phyloP scores from a whole-genome alignment of 163 green algal genomes.

The Smithsoniella earleae region DNA sequence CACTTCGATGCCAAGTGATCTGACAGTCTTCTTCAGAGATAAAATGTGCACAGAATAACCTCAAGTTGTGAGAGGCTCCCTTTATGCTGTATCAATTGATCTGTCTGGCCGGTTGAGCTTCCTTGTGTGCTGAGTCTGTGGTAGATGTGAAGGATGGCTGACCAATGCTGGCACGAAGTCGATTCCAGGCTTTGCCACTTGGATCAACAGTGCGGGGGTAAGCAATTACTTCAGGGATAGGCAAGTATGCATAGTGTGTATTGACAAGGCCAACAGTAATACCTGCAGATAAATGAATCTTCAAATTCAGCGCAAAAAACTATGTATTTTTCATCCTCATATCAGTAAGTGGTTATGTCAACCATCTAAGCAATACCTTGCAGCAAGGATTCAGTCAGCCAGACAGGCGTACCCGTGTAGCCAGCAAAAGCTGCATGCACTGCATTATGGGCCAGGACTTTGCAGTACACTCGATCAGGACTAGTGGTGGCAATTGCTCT shows the following conservation, averaged over 20 bases:
- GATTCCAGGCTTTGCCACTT: constrained; percentile 81
- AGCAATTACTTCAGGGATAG: constrained; percentile 85
- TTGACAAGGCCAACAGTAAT: constrained; percentile 86
- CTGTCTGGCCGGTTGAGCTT: too few relatives aligned
- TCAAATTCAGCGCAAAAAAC: not conserved
- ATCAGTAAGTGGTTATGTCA: not conserved
- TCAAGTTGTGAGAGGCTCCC: too few relatives aligned
- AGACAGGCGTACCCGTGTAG: constrained; percentile 63
- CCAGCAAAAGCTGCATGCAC: constrained; percentile 88
- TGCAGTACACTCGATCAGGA: constrained; percentile 92
- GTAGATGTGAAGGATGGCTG: constrained; percentile 63
- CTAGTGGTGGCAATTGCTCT: constrained; percentile 70
- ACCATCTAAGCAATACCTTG: too few relatives aligned
- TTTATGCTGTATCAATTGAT: too few relatives aligned
- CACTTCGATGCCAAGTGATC: too few relatives aligned
- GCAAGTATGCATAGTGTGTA: constrained; percentile 93
- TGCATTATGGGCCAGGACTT: constrained; percentile 80
- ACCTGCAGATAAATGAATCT: constrained; percentile 31
- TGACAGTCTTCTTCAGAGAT: too few relatives aligned
- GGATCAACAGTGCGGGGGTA: constrained; percentile 75
- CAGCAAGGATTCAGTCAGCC: too few relatives aligned
- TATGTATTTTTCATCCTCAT: too few relatives aligned
- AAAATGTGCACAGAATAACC: too few relatives aligned
- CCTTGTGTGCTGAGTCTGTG: too few relatives aligned
- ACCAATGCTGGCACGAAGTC: constrained; percentile 67